Conservation (phyloP, 2,329 filamentous ascomycete genomes). For the Pestalotiopsis sp. region DNA sequence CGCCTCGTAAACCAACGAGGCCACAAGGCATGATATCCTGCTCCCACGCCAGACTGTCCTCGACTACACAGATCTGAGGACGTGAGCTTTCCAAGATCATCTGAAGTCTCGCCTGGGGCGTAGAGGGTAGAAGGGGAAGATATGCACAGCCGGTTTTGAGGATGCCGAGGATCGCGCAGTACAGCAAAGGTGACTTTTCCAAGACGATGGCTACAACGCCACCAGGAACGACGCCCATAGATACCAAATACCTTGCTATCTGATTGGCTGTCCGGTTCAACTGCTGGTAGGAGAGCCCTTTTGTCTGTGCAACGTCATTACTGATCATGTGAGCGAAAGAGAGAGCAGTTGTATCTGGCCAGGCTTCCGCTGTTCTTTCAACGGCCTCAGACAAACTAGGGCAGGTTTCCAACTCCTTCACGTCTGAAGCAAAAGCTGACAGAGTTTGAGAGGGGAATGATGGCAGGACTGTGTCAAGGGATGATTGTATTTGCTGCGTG, state of each 20-base stretch:
- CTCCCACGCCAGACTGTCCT: conserved; percentile 27
- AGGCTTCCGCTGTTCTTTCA: conserved; percentile 46
- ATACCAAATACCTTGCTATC: conserved; percentile 58
- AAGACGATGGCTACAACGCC: conserved; percentile 72
- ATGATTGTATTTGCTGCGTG: conserved; percentile 23
- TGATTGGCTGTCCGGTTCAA: conserved; percentile 65
- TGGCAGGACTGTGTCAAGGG: conserved; percentile 22
- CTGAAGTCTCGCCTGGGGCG: conserved; percentile 59
- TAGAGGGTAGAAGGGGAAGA: conserved; percentile 75
- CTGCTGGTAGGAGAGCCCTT: conserved; percentile 60
- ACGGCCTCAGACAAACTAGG: conserved; percentile 54
- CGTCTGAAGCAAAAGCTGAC: conserved; percentile 50
- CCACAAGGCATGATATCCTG: conserved; percentile 16
- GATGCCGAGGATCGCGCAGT: conserved; percentile 71
- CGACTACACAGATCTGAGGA: conserved; percentile 45
- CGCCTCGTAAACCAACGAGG: conserved; percentile 35
- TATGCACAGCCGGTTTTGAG: conserved; percentile 78
- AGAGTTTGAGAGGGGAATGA: conserved; percentile 34
- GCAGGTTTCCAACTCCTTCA: conserved; percentile 30
- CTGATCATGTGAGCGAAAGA: conserved; percentile 58
- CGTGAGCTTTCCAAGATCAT: conserved; percentile 63
- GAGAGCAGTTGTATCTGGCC: conserved; percentile 61
- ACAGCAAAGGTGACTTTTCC: conserved; percentile 74
- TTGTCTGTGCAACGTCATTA: conserved; percentile 31
- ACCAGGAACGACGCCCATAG: conserved; percentile 46